Base-by-base conservation (phyloP, 2,329 filamentous ascomycete genomes). In the Leptodontidium sp. region DNA sequence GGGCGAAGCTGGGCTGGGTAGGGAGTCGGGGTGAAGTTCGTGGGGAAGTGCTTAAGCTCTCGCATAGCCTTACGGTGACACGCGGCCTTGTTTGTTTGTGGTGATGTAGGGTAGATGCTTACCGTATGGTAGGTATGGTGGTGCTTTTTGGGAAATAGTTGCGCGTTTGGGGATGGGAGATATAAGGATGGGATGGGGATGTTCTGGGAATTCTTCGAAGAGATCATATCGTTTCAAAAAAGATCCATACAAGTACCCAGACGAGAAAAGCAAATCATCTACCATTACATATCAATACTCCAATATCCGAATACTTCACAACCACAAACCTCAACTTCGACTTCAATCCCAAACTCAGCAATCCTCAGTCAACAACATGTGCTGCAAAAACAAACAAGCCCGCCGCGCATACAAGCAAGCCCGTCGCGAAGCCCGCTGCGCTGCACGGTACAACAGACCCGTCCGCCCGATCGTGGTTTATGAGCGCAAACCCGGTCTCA, bases 371-470 rank as follows among this genome's bases (percentile, higher is more conserved):
- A 21, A 21, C 43, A 66, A 9, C 5, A 66, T 66, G 64, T 66
- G 64, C 64, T 52, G 55, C 64, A 58, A 59, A 17, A 59, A 66
- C 29, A 66, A 59, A 52, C 12, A 43, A 35, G 50, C 50, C 4
- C 52, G 55, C 11, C 32, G n/a, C 53, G 52, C 50, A 32, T 53
- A 65, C 52, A 65, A 35, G 35, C 29, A 43, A 35, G 53, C 53
- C 26, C 64, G 64, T 2, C 32, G 35, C 47, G 53, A 47, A 61
- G 40, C 40, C 40, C 47, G 53, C 17, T 38, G 38, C 43, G 38
- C 24, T 6, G 29, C 40, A 17, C 64, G 53, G 1, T 26, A 17
- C 24, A 32, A 43, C 26, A 50, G 24, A 47, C 32, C 40, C 14
- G 29, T 40, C 17, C 64, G 29, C 14, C 53, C 64, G 9, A 32